Percentiles rank a stretch among this genome's conserved stretches.
phyloP scores from a whole-genome alignment of 2,329 filamentous ascomycete genomes.

The Nannizziopsis arthrosporioides region DNA sequence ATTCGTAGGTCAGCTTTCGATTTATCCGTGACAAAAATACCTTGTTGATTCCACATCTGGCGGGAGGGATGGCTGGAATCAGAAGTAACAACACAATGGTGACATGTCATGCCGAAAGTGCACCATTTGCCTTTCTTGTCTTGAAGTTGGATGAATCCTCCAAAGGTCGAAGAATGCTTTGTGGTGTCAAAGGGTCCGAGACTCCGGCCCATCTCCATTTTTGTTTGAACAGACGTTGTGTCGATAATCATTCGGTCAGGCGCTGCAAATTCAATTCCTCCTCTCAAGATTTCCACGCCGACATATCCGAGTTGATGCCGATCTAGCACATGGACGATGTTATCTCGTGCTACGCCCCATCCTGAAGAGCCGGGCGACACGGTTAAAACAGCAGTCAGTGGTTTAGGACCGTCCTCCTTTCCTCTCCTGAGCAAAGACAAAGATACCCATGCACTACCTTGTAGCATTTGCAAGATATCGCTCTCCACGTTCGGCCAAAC shows the following conservation, averaged over 20 bases:
- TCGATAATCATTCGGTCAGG: background rate
- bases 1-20: no score
- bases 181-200: background rate
- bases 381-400: background rate
- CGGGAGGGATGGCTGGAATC: no score
- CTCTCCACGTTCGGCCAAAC: background rate
- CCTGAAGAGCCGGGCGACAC: background rate
- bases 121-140: background rate
- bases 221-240: background rate
- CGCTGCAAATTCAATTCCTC: background rate
- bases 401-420: background rate
- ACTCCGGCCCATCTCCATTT: background rate
- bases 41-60: no score
- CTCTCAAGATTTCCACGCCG: background rate
- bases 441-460: background rate
- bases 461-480: background rate
- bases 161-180: background rate
- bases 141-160: background rate
- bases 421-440: background rate
- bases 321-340: background rate
- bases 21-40: no score
- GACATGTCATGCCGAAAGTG: background rate
- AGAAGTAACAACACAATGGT: no score
- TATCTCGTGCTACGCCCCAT: background rate
- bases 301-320: background rate